Base-by-base conservation (phyloP, 176 grass and related monocot genomes). In the Phragmites australis region DNA sequence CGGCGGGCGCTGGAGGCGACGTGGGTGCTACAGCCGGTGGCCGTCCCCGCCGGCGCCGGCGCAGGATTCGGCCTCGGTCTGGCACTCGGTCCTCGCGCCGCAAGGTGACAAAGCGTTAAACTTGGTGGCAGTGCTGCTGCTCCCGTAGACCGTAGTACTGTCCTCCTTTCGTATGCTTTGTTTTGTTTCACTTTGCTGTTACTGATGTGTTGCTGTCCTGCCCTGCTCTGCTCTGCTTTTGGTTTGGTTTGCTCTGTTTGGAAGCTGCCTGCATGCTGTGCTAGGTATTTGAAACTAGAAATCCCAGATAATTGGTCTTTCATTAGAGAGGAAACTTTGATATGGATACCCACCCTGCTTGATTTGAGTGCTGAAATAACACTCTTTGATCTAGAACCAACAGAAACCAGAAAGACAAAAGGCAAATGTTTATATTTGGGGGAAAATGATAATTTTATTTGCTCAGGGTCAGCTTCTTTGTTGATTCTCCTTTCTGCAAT, bases 1-100 rank as follows among this genome's bases (percentile, higher is more conserved):
- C 60, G 76, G 60, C 59, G 65, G 65, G 72, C 61, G 1, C 70
- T 97, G 39, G 86, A 90, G 56, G 14, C 45, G 1, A 56, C 73
- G 67, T 97, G 90, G 93, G 90, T 60, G 31, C 88, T 97, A 45
- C 88, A 97, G 51, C 76, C 90, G 7, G 90, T 97, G 80, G 19
- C 68, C 64, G 86, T 97, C 64, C 90, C 88, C 14, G 50, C 65
- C 16, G 88, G 76, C 83, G 85, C 75, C 50, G 74, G 82, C 40
- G 25, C 6, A 42, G 49, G 23, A 26, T 65, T 81, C 26, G 63
- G 70, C 44, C 83, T 85, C 67, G 83, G 53, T 65, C 61, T 68
- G 16, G 42, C 14, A 5, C 73, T 46, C 52, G 51, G 10, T 16
- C 50, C 73, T 49, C 89, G 68, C 49, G 82, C 76, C 32, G 42